Conservation (phyloP, 2,329 filamentous ascomycete genomes). For the Xylariaceae sp. region DNA sequence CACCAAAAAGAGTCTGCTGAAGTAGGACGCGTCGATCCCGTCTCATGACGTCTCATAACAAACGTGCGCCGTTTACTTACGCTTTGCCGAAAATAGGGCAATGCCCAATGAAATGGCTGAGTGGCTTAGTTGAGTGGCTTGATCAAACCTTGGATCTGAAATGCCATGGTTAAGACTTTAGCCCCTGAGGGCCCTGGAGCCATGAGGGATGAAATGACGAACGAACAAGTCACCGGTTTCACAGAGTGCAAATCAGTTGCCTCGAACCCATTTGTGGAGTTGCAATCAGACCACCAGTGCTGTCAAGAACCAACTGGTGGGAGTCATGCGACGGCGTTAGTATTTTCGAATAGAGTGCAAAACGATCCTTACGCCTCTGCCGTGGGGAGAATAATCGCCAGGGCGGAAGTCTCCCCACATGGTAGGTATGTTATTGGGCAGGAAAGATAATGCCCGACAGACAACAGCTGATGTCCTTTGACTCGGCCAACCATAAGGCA, state of each 20-base stretch:
- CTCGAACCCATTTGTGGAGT: neutral
- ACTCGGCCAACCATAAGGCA: constrained; percentile 2
- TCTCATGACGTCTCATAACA: neutral
- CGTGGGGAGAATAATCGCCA: neutral
- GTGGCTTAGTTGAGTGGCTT: neutral
- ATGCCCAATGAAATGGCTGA: neutral
- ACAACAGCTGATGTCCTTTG: neutral
- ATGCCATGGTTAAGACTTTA: neutral
- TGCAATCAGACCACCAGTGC: neutral
- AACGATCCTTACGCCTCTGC: neutral
- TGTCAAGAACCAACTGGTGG: neutral
- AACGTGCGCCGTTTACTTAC: neutral
- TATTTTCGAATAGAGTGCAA: neutral
- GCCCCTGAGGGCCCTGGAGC: constrained; percentile 5
- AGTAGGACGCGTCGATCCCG: neutral
- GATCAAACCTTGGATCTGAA: neutral
- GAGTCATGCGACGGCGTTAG: constrained; percentile 3
- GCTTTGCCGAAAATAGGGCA: neutral
- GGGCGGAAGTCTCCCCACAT: neutral
- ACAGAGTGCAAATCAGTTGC: neutral
- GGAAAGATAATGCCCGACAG: neutral
- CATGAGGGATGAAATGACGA: constrained; percentile 7
- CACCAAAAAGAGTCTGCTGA: neutral
- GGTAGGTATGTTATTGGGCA: neutral
- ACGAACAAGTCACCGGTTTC: neutral